These are phyloP conservation scores for Rhizopus arrhizus DNA, from an alignment of 371 early-diverging fungal species.

Conservation along the genomic window DNA sequence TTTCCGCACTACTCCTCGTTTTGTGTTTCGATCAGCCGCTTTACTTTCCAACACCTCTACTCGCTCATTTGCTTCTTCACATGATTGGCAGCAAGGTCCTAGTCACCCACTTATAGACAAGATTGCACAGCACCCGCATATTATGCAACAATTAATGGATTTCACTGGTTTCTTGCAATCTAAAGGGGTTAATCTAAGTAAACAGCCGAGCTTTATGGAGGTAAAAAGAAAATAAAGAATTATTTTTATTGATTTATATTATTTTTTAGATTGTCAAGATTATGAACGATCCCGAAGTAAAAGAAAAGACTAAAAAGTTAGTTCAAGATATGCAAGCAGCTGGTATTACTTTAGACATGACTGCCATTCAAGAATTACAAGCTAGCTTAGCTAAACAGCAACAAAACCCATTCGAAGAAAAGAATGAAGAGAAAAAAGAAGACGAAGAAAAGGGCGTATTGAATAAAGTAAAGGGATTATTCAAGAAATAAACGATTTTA, in stretches of 20 bases:
- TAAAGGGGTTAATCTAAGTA: constrained; percentile 37
- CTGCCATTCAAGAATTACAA: constrained; percentile 42
- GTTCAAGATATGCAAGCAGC: constrained; percentile 44
- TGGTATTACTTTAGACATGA: constrained; percentile 47
- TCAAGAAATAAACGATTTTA: constrained; percentile 35
- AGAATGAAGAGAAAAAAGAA: constrained; percentile 19
- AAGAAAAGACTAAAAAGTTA: constrained; percentile 27
- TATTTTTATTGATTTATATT: not conserved
- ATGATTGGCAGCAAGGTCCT: constrained; percentile 22
- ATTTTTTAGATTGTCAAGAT: constrained; percentile 36
- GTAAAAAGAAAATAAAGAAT: constrained; percentile 12
- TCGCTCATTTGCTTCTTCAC: constrained; percentile 16
- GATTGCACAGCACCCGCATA: constrained; percentile 38
- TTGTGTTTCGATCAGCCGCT: not conserved
- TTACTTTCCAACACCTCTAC: not conserved
- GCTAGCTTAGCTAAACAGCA: constrained; percentile 13
- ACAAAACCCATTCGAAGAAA: constrained; percentile 4
- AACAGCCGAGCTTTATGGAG: constrained; percentile 39
- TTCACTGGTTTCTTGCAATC: constrained; percentile 37
- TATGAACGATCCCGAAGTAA: constrained; percentile 47
- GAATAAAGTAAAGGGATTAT: constrained; percentile 39
- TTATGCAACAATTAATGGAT: constrained; percentile 40
- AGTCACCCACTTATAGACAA: constrained; percentile 43
- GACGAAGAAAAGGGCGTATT: constrained; percentile 26
- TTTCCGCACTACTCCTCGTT: not conserved